Conservation (phyloP, 192 early-diverging fungal species). For the Pilobolus umbonatus region DNA sequence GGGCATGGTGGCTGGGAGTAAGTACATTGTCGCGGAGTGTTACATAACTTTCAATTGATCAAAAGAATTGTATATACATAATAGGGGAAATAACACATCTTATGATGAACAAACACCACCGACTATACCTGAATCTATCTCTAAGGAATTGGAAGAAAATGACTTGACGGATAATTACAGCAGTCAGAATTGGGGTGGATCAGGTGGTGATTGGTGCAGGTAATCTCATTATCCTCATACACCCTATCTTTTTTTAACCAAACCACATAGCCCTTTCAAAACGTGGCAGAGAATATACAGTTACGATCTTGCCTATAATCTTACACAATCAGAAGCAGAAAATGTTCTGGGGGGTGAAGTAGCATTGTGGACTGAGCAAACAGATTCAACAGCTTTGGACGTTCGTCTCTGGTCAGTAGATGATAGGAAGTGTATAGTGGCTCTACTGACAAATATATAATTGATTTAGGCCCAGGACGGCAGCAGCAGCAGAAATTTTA, state of each 20-base stretch:
- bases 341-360: conserved; percentile 71
- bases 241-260: not conserved
- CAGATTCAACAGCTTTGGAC: conserved; percentile 62
- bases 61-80: too few species aligned
- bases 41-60: not conserved
- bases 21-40: conserved; percentile 4
- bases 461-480: conserved; percentile 47
- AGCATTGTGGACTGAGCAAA: conserved; percentile 69
- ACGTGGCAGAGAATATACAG: conserved; percentile 71
- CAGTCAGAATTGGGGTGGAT: conserved; percentile 38
- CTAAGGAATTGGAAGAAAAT: conserved; percentile 28
- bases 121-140: conserved; percentile 19
- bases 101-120: conserved; percentile 41
- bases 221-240: not conserved
- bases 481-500: conserved; percentile 62
- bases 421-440: not conserved
- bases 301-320: conserved; percentile 57
- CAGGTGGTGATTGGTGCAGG: conserved; percentile 65
- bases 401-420: conserved; percentile 51
- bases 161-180: conserved; percentile 21
- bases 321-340: conserved; percentile 45
- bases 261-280: conserved; percentile 57
- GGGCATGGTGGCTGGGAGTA: conserved; percentile 68
- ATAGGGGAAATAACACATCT: conserved; percentile 51
- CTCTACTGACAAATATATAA: not conserved